Evolutionary conservation across 2,329 filamentous ascomycete genomes (phyloP), one percentile per base, ranked within the genome.

Genomic region (Metarhizium brunneum): DNA sequence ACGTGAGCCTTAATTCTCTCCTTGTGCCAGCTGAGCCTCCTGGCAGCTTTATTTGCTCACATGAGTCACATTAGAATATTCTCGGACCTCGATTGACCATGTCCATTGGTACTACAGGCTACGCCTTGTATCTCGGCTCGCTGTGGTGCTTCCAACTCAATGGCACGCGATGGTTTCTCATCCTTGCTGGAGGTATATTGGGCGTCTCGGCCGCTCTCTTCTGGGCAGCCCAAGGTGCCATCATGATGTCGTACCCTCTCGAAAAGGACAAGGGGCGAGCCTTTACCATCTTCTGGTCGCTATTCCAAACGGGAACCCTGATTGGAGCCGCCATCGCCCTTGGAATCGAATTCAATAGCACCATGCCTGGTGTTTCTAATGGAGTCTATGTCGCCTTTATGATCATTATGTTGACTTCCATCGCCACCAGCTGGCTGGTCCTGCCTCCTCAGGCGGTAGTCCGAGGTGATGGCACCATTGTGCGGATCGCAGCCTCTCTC

Each of bases 251-350:
- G 45, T 96, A 96, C 69, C 91, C 91, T 1, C 77, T 81, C 16
- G 91, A 96, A 72, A 71, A 82, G 36, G 81, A 83, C 60, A 96
- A 96, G 77, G 91, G 91, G 47, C 84, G 86, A 57, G 95, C 90
- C 69, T 95, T 96, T 69, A 88, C 88, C 58, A 85, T 84, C 74
- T 96, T 96, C 73, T 96, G 92, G 91, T 85, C 91, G 69, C 94
- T 96, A 66, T 96, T 96, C 80, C 95, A 96, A 71, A 71, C 91
- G 56, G 91, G 91, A 64, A 90, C 85, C 64, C 90, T 96, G 58
- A 89, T 96, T 69, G 92, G 91, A 60, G 50, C 54, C 8, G 54
- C 54, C 16, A 56, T 56, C 84, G 54, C 54, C 14, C 50, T 56
- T 6, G 54, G 50, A 16, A 56, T 56, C 54, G 45, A 53, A 10